Evolutionary conservation across 2,329 filamentous ascomycete species (phyloP).

Genomic region (Sodiomyces alkalinus): DNA sequence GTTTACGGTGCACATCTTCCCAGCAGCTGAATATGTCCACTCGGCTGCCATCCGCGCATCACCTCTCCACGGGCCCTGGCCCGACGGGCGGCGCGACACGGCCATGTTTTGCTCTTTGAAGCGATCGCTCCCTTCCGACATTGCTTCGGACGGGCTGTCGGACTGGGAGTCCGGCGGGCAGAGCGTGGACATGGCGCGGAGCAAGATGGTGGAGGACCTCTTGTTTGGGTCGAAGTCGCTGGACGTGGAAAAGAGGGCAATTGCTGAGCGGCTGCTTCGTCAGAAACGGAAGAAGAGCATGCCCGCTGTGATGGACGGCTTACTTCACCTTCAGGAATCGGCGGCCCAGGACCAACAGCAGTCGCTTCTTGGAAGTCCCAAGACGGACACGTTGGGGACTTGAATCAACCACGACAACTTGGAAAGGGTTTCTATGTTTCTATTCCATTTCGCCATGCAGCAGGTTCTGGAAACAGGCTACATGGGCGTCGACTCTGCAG

Average conservation of each 20-base stretch:
- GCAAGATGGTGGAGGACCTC: slow-evolving; percentile 11
- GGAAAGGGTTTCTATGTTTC: too few species aligned
- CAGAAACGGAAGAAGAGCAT: slow-evolving; percentile 1
- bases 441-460: too few species aligned
- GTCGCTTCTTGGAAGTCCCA: too few species aligned
- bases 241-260: slow-evolving; percentile 4
- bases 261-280: slow-evolving; percentile 2
- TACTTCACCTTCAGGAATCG: slow-evolving; percentile 7
- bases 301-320: slow-evolving; percentile 5
- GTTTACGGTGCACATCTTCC: slow-evolving; percentile 27
- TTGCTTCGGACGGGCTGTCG: slow-evolving; percentile 22
- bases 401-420: too few species aligned
- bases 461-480: too few species aligned
- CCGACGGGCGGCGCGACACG: slow-evolving; percentile 13
- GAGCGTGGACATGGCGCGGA: slow-evolving; percentile 8
- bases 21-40: slow-evolving; percentile 24
- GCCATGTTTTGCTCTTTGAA: slow-evolving; percentile 20
- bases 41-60: slow-evolving; percentile 17
- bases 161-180: slow-evolving; percentile 24
- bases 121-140: slow-evolving; percentile 20
- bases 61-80: slow-evolving; percentile 27
- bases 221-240: slow-evolving; percentile 6
- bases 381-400: too few species aligned
- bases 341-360: too few species aligned
- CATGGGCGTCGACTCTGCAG: too few species aligned